Conservation (phyloP, 345 rosid genomes). For the Trapa incisa region DNA sequence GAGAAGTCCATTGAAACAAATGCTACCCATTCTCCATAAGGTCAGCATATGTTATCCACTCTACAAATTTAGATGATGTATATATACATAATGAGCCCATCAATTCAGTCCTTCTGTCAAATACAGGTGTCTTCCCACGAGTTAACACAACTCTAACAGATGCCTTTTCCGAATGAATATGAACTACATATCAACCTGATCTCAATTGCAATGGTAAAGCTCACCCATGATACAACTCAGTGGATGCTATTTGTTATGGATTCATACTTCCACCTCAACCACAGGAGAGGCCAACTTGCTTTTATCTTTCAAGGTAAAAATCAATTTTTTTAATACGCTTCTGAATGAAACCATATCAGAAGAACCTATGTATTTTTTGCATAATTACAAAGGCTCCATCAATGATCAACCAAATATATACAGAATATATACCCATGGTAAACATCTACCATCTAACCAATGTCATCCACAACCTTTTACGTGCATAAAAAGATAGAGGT, state of each 20-base stretch:
- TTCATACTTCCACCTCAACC: background rate
- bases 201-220: no score
- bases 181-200: background rate
- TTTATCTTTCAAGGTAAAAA: background rate
- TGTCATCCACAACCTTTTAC: background rate
- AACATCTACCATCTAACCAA: background rate
- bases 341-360: background rate
- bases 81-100: background rate
- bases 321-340: background rate
- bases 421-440: background rate
- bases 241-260: background rate
- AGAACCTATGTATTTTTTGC: background rate
- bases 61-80: background rate
- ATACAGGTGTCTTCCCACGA: background rate
- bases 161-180: background rate
- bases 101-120: background rate
- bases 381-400: background rate
- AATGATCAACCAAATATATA: background rate
- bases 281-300: background rate
- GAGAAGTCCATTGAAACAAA: constrained; percentile 2
- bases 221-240: background rate
- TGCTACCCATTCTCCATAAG: background rate
- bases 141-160: background rate
- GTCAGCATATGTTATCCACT: background rate
- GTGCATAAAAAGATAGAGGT: background rate